Conservation (phyloP, 495 filamentous ascomycete species). For the Ramalina intermedia region DNA sequence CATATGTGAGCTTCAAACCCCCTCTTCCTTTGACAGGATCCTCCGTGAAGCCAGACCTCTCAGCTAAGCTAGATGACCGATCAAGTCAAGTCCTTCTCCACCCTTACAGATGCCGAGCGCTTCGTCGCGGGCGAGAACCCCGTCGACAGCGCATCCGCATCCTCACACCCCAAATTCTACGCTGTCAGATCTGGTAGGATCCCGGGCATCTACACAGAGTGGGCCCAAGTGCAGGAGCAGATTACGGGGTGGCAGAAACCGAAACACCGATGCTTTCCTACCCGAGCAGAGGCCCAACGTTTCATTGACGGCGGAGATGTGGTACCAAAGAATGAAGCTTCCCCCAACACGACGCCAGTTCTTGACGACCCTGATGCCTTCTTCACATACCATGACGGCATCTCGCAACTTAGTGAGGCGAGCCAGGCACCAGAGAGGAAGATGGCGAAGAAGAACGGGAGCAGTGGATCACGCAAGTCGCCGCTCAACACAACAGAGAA, state of each 20-base stretch:
- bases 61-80: constrained; percentile 6
- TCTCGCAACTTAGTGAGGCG: not conserved
- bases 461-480: constrained; percentile 22
- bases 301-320: constrained; percentile 45
- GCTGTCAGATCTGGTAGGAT: constrained; percentile 66
- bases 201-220: constrained; percentile 85
- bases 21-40: not conserved
- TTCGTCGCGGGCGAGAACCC: constrained; percentile 54
- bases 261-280: constrained; percentile 69
- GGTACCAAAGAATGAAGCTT: constrained; percentile 3
- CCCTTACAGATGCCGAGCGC: constrained; percentile 58
- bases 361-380: constrained; percentile 13
- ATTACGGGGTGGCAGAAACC: constrained; percentile 64
- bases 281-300: constrained; percentile 59
- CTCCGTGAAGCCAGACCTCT: not conserved
- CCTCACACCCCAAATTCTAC: constrained; percentile 46
- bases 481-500: constrained; percentile 9
- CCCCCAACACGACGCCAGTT: constrained; percentile 8
- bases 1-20: constrained; percentile 42
- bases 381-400: not conserved
- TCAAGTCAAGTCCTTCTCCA: constrained; percentile 73
- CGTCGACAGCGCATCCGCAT: constrained; percentile 17
- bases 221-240: constrained; percentile 61
- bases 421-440: constrained; percentile 14
- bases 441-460: constrained; percentile 22